These are phyloP conservation scores for Ostreobium quekettii DNA, from an alignment of 139 green algal species.

Conservation along the genomic window DNA sequence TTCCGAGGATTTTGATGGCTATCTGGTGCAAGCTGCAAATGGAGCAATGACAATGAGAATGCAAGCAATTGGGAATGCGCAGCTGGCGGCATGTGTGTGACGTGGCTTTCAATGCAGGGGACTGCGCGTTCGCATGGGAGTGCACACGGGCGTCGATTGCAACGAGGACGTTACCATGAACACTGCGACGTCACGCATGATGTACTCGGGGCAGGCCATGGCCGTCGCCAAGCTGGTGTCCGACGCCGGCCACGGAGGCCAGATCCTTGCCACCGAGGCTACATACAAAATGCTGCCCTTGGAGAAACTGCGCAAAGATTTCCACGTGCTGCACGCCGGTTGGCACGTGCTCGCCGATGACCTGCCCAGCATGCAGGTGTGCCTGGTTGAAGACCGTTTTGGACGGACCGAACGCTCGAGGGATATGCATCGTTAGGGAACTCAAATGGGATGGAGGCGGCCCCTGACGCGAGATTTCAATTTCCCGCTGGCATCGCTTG, in stretches of 20 bases:
- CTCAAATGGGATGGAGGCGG: too few species aligned
- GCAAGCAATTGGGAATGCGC: too few species aligned
- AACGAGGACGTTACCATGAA: conserved; percentile 26
- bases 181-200: conserved; percentile 29
- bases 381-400: too few species aligned
- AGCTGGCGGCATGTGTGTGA: too few species aligned
- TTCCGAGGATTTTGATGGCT: too few species aligned
- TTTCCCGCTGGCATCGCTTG: too few species aligned
- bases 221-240: conserved; percentile 28
- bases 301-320: conserved; percentile 33
- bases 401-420: too few species aligned
- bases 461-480: too few species aligned
- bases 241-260: conserved; percentile 28
- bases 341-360: conserved; percentile 26
- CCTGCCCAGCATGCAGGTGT: conserved; percentile 25
- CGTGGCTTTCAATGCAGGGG: conserved; percentile 19
- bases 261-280: conserved; percentile 32
- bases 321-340: conserved; percentile 32
- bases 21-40: too few species aligned
- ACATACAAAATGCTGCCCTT: conserved; percentile 26
- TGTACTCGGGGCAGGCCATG: conserved; percentile 33
- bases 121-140: conserved; percentile 34
- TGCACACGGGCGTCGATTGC: conserved; percentile 24
- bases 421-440: too few species aligned
- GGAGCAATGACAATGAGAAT: too few species aligned